Evolutionary conservation across 2,329 filamentous ascomycete genomes (phyloP).

Genomic region (Ceratocystis alfenasii): DNA sequence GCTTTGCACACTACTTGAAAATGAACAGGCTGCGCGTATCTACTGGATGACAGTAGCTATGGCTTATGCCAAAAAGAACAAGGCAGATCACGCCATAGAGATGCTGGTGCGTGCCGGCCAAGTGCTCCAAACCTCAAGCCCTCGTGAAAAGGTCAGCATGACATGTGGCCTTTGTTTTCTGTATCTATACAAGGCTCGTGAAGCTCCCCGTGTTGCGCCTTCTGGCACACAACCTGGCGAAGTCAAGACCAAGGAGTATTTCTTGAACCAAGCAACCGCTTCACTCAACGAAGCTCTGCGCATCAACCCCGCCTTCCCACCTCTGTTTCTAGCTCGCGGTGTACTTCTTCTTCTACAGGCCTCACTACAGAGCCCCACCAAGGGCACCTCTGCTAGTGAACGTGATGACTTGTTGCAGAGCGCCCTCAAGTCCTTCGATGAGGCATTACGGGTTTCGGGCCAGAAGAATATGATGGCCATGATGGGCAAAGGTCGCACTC

Average conservation of each 20-base stretch:
- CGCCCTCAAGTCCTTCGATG: conserved; percentile 87
- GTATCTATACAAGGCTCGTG: conserved; percentile 76
- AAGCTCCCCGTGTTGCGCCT: conserved; percentile 52
- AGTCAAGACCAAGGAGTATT: conserved; percentile 83
- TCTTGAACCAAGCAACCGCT: conserved; percentile 77
- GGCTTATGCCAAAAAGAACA: conserved; percentile 91
- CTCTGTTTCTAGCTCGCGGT: conserved; percentile 80
- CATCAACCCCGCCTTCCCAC: conserved; percentile 83
- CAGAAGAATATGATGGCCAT: conserved; percentile 85
- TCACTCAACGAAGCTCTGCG: conserved; percentile 91
- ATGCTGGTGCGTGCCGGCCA: conserved; percentile 62
- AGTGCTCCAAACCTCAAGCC: conserved; percentile 56
- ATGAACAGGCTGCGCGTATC: conserved; percentile 77
- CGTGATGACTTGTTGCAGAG: conserved; percentile 67
- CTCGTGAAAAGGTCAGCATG: conserved; percentile 75
- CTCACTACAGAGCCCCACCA: conserved; percentile 63
- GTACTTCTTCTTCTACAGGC: conserved; percentile 80
- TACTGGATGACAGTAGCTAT: conserved; percentile 98
- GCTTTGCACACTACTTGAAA: conserved; percentile 87
- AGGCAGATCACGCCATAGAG: conserved; percentile 72
- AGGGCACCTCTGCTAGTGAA: conserved; percentile 36
- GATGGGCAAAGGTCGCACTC: conserved; percentile 75
- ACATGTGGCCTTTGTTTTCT: conserved; percentile 82
- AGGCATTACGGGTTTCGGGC: conserved; percentile 72
- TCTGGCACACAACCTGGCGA: conserved; percentile 54